These are phyloP conservation scores for Gentiana straminea DNA, from an alignment of 257 asterid genomes.

Conservation along the genomic window DNA sequence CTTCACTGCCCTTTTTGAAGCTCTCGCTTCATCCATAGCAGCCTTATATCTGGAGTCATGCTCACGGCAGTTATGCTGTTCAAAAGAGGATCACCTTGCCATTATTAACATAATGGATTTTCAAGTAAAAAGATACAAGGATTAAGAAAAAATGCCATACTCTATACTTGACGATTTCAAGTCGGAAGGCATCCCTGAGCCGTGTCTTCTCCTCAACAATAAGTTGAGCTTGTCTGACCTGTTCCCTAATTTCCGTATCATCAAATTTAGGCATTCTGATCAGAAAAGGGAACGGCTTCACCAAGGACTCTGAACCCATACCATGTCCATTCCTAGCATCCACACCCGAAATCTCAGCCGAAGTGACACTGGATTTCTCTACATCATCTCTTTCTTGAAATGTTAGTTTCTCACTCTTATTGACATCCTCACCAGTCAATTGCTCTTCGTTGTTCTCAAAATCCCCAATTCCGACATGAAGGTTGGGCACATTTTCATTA, in stretches of 20 bases:
- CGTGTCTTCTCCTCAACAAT: conserved; percentile 73
- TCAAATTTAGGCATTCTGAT: conserved; percentile 59
- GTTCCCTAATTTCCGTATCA: conserved; percentile 51
- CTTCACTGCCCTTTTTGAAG: conserved; percentile 51
- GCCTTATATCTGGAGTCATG: conserved; percentile 58
- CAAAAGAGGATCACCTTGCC: conserved; percentile 8
- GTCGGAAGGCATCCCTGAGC: conserved; percentile 55
- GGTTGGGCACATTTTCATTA: conserved; percentile 18
- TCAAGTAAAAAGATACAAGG: background rate
- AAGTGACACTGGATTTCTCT: conserved; percentile 27
- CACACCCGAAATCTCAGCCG: conserved; percentile 33
- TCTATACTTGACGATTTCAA: conserved; percentile 54
- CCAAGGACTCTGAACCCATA: conserved; percentile 15
- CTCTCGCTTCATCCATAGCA: conserved; percentile 55
- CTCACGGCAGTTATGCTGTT: conserved; percentile 56
- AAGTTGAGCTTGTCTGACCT: conserved; percentile 48
- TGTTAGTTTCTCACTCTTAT: conserved; percentile 4
- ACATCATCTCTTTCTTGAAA: conserved; percentile 18
- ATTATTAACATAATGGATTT: background rate
- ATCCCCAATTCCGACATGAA: conserved; percentile 18
- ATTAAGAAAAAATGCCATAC: conserved; percentile 24
- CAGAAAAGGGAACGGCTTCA: conserved; percentile 45
- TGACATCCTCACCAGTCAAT: conserved; percentile 14
- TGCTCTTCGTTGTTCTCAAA: conserved; percentile 22
- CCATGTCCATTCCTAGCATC: conserved; percentile 21